A percentile compares a stretch with the other conserved stretches of the same genome.
These are phyloP conservation scores for Cryptococcus sp. DNA, from an alignment of 1,284 basidiomycete species.

Conservation along the genomic window DNA sequence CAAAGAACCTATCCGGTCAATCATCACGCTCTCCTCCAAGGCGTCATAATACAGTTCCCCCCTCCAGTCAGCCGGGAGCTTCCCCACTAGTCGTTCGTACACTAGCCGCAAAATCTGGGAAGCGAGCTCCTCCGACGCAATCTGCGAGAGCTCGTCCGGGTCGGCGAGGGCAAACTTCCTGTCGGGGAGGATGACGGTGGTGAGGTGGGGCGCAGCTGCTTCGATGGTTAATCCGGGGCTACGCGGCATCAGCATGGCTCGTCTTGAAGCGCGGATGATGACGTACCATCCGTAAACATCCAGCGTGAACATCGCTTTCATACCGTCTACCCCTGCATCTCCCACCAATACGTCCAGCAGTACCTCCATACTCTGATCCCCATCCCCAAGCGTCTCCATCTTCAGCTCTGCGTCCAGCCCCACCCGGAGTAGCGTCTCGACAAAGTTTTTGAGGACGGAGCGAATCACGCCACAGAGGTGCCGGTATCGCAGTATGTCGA, in stretches of 20 bases:
- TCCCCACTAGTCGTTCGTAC: conserved; percentile 6
- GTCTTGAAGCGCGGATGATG: not conserved
- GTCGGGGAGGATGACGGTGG: conserved; percentile 16
- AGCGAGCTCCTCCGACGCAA: conserved; percentile 25
- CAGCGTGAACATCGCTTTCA: conserved; percentile 24
- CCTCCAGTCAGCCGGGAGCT: conserved; percentile 4
- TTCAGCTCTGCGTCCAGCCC: conserved; percentile 15
- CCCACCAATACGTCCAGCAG: conserved; percentile 13
- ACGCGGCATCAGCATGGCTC: conserved; percentile 4
- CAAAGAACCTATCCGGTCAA: conserved; percentile 17
- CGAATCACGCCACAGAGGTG: conserved; percentile 12
- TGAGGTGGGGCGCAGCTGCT: conserved; percentile 15
- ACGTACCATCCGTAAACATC: conserved; percentile 27
- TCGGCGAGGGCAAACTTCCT: conserved; percentile 33
- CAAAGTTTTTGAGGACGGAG: conserved; percentile 19
- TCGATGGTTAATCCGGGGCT: conserved; percentile 26
- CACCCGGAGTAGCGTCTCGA: conserved; percentile 12
- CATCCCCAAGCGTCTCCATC: conserved; percentile 1
- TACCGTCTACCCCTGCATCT: conserved; percentile 12
- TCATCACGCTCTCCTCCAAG: conserved; percentile 26
- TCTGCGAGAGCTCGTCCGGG: conserved; percentile 20
- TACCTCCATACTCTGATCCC: not conserved
- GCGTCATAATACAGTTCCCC: conserved; percentile 28
- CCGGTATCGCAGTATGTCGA: conserved; percentile 29
- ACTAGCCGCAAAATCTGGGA: conserved; percentile 19